phyloP scores from a whole-genome alignment of 1,139 yeast genomes.

The Candida albicans region DNA sequence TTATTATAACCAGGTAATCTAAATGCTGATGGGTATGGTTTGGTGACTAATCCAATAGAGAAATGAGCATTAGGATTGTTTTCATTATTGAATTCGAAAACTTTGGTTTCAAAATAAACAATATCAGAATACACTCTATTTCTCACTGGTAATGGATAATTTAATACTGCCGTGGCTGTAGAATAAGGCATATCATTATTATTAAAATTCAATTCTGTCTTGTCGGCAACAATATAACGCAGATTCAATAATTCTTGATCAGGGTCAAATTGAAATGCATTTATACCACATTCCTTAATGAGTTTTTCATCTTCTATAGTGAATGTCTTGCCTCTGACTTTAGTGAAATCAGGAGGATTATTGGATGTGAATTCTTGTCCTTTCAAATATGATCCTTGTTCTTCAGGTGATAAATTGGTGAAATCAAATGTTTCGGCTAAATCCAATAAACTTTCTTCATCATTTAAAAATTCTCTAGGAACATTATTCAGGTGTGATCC shows the following conservation, averaged over 20 bases:
- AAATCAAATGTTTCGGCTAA: constrained; percentile 42
- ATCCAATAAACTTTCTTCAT: constrained; percentile 38
- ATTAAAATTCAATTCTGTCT: constrained; percentile 58
- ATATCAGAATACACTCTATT: constrained; percentile 58
- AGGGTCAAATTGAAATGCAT: constrained; percentile 45
- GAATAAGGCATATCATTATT: constrained; percentile 44
- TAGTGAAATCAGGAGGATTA: constrained; percentile 34
- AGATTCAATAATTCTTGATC: constrained; percentile 32
- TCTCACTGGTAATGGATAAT: constrained; percentile 62
- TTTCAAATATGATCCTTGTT: constrained; percentile 36
- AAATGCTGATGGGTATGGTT: constrained; percentile 81
- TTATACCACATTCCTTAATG: constrained; percentile 41
- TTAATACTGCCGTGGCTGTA: constrained; percentile 51
- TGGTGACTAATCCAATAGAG: constrained; percentile 78
- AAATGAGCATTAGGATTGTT: constrained; percentile 50
- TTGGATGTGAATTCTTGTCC: constrained; percentile 36
- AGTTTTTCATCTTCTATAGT: constrained; percentile 30
- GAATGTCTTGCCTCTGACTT: constrained; percentile 36
- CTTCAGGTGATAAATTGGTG: constrained; percentile 43
- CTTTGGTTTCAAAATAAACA: constrained; percentile 69
- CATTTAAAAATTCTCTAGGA: constrained; percentile 44
- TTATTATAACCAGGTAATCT: constrained; percentile 83
- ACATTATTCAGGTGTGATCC: constrained; percentile 22
- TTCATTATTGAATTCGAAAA: constrained; percentile 46
- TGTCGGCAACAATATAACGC: constrained; percentile 55